Base-by-base conservation (phyloP, 2,329 filamentous ascomycete species). In the Fusarium camptoceras region DNA sequence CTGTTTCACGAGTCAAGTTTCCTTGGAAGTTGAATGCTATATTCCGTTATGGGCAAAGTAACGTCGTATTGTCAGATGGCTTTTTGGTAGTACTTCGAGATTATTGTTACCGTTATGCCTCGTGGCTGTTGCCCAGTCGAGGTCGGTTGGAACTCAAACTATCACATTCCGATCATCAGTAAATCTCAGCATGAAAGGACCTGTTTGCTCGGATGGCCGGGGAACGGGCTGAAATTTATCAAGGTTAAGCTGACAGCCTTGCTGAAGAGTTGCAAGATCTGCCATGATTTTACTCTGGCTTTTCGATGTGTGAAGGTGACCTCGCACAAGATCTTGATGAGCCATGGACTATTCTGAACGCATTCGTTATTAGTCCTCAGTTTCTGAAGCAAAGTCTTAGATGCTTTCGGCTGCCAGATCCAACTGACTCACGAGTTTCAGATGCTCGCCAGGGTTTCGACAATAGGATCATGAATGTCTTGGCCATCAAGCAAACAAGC, bases 131-230 rank as follows among this genome's bases (percentile, higher is more conserved):
- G 43, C 55, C 30, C 22, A 49, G 48, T 8, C 37, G 20, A 37
- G 30, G 31, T 24, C 20, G 22, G n/a, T 44, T 34, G 18, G 49
- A 57, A 44, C 44, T 20, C 15, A 44, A 53, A 34, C 16, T n/a
- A 55, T 66, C 61, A 66, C 63, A 66, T 66, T 66, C 61, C 63
- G 43, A 20, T 22, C 30, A 55, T 53, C 25, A n/a, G 8, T 27
- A 5, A 51, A 24, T 54, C 16, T 6, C 24, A 49, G 43, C 10
- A 48, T 27, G 39, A 37, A 14, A 25, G 16, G 10, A 16, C 14
- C 14, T 20, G 51, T 39, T 39, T 43, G 28, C 42, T 43, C 18
- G 27, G 54, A 49, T 66, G 54, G 9, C 47, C 25, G 61, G 55
- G 63, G 22, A 41, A 66, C 43, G 11, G n/a, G 7, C 20, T 22